Evolutionary conservation across 768 basidiomycete genomes (phyloP), one percentile per base, ranked within the genome.

Genomic region (Pleurotus cornucopiae): DNA sequence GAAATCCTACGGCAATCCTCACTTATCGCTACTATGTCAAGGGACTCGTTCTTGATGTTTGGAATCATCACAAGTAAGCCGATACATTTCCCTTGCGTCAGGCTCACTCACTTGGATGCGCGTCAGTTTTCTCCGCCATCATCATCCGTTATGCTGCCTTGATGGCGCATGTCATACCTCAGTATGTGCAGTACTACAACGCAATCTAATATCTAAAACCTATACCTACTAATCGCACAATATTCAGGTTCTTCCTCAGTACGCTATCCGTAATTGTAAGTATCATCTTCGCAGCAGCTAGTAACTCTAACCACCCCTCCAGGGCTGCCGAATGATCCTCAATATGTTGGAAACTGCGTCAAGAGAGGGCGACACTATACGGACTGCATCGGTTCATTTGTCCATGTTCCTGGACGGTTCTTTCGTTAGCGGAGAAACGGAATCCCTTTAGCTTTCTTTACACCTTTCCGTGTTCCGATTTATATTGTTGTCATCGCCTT

Each of bases 311-410:
- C n/a, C 38, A 14, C n/a, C 13, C 7, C 16, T 41, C 2, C 12
- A 53, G 51, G 51, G 51, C 11, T 53, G 37, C 23, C 51, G 51
- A 11, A 53, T 53, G 51, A 25, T 53, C 13, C 38, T 53, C 11
- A 39, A 53, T 18, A 53, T 20, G 38, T 11, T 53, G 20, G 21
- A 18, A 41, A n/a, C 12, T 11, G 51, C 51, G 11, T 37, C 34
- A 26, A 11, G 21, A 12, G 41, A 53, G 7, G 39, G 38, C 14
- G 18, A 53, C 16, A 21, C 51, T 3, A 53, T 26, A 18, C 23
- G 14, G 13, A 40, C 34, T 41, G 26, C 18, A 13, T 53, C 51
- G 6, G 34, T 18, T 21, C 34, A 40, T 14, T 23, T 53, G 18
- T 39, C 51, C 1, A 53, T 38, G n/a, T 40, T 40, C 18, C n/a